Conservation (phyloP, 2,329 filamentous ascomycete genomes). For the Trichoderma cornu-damae region DNA sequence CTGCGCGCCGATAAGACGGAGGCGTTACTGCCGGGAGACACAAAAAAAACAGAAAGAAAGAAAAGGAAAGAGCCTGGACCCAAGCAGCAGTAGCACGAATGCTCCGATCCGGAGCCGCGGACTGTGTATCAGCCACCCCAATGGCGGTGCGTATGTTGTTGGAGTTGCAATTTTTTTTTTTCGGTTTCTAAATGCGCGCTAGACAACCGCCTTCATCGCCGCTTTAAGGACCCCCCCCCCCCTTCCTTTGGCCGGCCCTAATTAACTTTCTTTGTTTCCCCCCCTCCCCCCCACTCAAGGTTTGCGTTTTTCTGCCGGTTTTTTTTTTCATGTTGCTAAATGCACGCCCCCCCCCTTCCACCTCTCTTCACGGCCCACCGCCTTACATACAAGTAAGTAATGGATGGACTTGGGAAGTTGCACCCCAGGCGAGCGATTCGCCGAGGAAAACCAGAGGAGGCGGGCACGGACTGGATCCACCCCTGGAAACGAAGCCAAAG, state of each 20-base stretch:
- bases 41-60: too few relatives aligned
- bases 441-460: not conserved
- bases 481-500: not conserved
- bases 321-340: not conserved
- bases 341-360: not conserved
- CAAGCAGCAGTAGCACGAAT: slow-evolving; percentile 1
- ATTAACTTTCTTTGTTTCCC: too few relatives aligned
- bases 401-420: too few relatives aligned
- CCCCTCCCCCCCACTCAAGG: too few relatives aligned
- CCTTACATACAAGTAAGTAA: not conserved
- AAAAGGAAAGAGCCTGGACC: too few relatives aligned
- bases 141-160: too few relatives aligned
- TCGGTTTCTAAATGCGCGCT: too few relatives aligned
- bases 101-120: slow-evolving; percentile 10
- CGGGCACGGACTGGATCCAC: not conserved
- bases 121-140: not conserved
- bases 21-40: slow-evolving; percentile 6
- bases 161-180: too few relatives aligned
- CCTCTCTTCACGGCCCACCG: not conserved
- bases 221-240: too few relatives aligned
- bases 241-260: too few relatives aligned
- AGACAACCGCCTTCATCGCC: slow-evolving; percentile 2
- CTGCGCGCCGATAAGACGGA: slow-evolving; percentile 5
- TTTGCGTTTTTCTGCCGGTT: slow-evolving; percentile 16
- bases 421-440: slow-evolving; percentile 7